Percentiles rank a stretch among this genome's conserved stretches.
These are phyloP conservation scores for Leptographium procerum DNA, from an alignment of 2,329 filamentous ascomycete genomes.

Conservation along the genomic window DNA sequence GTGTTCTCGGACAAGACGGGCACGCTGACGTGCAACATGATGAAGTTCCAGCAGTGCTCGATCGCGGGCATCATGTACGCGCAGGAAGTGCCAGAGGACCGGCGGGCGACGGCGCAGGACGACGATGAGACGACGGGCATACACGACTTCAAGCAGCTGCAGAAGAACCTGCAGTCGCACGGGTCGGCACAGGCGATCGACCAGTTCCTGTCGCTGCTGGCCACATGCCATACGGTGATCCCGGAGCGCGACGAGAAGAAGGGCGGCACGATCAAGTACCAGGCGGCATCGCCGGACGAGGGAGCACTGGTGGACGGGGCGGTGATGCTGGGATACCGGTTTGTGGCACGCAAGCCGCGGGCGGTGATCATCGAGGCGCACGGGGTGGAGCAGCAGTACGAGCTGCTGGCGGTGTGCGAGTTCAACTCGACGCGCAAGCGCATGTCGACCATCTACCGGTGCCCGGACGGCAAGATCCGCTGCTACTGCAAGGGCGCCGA, in stretches of 20 bases:
- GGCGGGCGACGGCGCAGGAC: slow-evolving; percentile 67
- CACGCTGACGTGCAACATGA: slow-evolving; percentile 82
- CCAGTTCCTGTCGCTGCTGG: slow-evolving; percentile 76
- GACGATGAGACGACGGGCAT: slow-evolving; percentile 65
- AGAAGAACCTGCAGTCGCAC: slow-evolving; percentile 53
- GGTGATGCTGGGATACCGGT: slow-evolving; percentile 73
- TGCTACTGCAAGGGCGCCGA: slow-evolving; percentile 96
- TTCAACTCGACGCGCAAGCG: slow-evolving; percentile 97
- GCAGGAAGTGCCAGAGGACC: slow-evolving; percentile 83
- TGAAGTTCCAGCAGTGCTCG: slow-evolving; percentile 94
- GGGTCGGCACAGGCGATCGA: slow-evolving; percentile 43
- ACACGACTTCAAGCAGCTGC: slow-evolving; percentile 70
- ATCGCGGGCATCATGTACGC: slow-evolving; percentile 92
- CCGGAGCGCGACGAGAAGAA: slow-evolving; percentile 76
- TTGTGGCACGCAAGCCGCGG: slow-evolving; percentile 79
- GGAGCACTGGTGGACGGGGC: slow-evolving; percentile 94
- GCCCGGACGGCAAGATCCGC: slow-evolving; percentile 87
- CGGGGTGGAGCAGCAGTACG: slow-evolving; percentile 67
- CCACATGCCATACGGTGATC: slow-evolving; percentile 95
- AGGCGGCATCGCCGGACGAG: slow-evolving; percentile 94
- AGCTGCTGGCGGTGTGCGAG: slow-evolving; percentile 91
- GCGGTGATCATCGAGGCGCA: slow-evolving; percentile 73
- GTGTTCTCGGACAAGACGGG: slow-evolving; percentile 96
- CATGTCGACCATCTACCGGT: slow-evolving; percentile 96
- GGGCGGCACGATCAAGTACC: slow-evolving; percentile 80